Conservation (phyloP, 2,329 filamentous ascomycete genomes). For the Thelonectria olida region DNA sequence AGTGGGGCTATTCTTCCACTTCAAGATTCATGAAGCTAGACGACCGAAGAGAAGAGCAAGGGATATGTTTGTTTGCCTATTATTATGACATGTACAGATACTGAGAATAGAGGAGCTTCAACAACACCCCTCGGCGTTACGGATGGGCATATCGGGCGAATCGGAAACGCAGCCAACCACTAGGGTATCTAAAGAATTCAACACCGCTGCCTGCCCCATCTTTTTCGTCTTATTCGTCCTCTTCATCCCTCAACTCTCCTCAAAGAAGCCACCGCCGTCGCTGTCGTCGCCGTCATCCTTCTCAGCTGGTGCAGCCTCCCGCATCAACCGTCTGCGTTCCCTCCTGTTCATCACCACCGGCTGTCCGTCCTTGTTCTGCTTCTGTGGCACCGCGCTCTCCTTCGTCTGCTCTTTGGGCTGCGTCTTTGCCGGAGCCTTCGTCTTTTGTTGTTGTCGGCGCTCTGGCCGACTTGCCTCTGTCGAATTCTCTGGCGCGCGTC, state of each 20-base stretch:
- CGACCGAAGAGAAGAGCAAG: too few species aligned
- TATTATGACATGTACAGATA: too few species aligned
- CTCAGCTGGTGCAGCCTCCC: slow-evolving; percentile 41
- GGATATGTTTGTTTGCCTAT: too few species aligned
- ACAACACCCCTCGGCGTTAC: too few species aligned
- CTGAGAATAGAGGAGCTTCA: too few species aligned
- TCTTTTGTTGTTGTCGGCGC: slow-evolving; percentile 23
- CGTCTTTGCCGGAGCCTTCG: slow-evolving; percentile 28
- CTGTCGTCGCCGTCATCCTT: slow-evolving; percentile 57
- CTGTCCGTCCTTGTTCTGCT: slow-evolving; percentile 34
- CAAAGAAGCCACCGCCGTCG: slow-evolving; percentile 68
- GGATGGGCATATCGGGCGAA: too few species aligned
- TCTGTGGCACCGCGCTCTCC: slow-evolving; percentile 21
- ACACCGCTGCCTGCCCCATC: too few species aligned
- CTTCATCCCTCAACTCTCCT: slow-evolving; percentile 40
- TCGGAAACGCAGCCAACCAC: too few species aligned
- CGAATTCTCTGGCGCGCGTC: slow-evolving; percentile 44
- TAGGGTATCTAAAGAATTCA: too few species aligned
- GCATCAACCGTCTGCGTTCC: slow-evolving; percentile 48
- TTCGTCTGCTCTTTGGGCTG: slow-evolving; percentile 32
- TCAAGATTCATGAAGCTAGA: slow-evolving; percentile 1
- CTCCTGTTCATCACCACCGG: slow-evolving; percentile 45
- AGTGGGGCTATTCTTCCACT: not conserved
- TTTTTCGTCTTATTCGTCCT: too few species aligned
- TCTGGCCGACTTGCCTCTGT: slow-evolving; percentile 22